Evolutionary conservation across 805 yeast species (phyloP), one percentile per base, ranked within the genome.

Genomic region (Blastobotrys muscicola): DNA sequence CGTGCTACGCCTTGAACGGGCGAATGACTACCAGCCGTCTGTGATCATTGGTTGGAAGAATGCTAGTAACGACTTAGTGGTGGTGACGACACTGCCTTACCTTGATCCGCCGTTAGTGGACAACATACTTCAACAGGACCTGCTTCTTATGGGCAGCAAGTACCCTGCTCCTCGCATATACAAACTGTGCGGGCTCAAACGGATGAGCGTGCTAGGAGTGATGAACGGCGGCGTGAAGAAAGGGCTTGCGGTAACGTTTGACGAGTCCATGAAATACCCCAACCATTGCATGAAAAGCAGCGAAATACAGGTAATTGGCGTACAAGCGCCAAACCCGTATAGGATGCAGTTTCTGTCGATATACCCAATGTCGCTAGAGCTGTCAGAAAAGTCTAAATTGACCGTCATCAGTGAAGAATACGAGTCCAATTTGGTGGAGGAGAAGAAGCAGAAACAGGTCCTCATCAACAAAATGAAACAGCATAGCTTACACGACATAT

Each of bases 291-390:
- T 38, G 13, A 15, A 41, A 2, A 39, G 43, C 13, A 20, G 16
- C 11, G 15, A 20, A 10, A 40, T 45, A 8, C 52, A 57, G n/a
- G 54, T 78, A 2, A 61, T 82, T 3, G 52, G 72, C n/a, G 87
- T 76, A 56, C 72, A 74, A 20, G 82, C 92, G 1, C 97, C 97
- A 0, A 71, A 74, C 36, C 75, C 82, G 13, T 69, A 69, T 26
- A 72, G 75, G 46, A 70, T 89, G 69, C 95, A 87, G 51, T 85
- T 83, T 58, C 82, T 76, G 50, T 80, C 96, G 0, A 58, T 80
- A 3, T 65, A 70, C n/a, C 94, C 95, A 0, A 82, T 86, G 3
- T 64, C 76, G 3, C 69, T 87, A 8, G 81, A 80, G 11, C 57
- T 72, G 10, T 62, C 66, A 2, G 69, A 62, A 39, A 55, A 58